These are phyloP conservation scores for Oxytropis ochrocephala DNA, from an alignment of 306 rosid genomes.

Conservation along the genomic window DNA sequence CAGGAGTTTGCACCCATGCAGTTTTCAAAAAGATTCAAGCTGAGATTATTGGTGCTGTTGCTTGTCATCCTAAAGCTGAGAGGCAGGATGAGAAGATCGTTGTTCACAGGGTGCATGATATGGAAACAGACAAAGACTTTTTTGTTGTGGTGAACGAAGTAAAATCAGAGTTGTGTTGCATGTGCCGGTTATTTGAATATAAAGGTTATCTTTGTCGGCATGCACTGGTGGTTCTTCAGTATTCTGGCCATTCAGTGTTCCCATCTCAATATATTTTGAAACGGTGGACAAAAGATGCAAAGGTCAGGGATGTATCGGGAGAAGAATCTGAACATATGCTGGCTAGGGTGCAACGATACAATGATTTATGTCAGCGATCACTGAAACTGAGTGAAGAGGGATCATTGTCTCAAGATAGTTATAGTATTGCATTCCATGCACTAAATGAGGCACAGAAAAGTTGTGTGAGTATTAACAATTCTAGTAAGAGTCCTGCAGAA, in stretches of 20 bases:
- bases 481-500: conserved; percentile 59
- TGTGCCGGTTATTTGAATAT: conserved; percentile 80
- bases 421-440: conserved; percentile 62
- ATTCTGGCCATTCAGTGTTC: conserved; percentile 64
- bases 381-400: conserved; percentile 79
- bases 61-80: conserved; percentile 83
- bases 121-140: conserved; percentile 69
- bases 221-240: conserved; percentile 90
- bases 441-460: conserved; percentile 62
- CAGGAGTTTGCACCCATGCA: conserved; percentile 74
- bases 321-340: conserved; percentile 54
- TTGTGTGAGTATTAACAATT: conserved; percentile 59
- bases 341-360: conserved; percentile 70
- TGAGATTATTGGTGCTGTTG: conserved; percentile 92
- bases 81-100: conserved; percentile 54
- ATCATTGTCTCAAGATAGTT: conserved; percentile 84
- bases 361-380: conserved; percentile 72
- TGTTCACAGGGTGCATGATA: conserved; percentile 71
- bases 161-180: conserved; percentile 70
- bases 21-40: conserved; percentile 89
- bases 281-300: conserved; percentile 90
- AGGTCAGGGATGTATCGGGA: conserved; percentile 52
- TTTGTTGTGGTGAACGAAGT: conserved; percentile 59
- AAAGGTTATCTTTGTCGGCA: conserved; percentile 97
- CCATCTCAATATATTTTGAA: conserved; percentile 82